Evolutionary conservation across 176 grass and related monocot species (phyloP), one percentile per base, ranked within the genome.

Genomic region (Avena atlantica): DNA sequence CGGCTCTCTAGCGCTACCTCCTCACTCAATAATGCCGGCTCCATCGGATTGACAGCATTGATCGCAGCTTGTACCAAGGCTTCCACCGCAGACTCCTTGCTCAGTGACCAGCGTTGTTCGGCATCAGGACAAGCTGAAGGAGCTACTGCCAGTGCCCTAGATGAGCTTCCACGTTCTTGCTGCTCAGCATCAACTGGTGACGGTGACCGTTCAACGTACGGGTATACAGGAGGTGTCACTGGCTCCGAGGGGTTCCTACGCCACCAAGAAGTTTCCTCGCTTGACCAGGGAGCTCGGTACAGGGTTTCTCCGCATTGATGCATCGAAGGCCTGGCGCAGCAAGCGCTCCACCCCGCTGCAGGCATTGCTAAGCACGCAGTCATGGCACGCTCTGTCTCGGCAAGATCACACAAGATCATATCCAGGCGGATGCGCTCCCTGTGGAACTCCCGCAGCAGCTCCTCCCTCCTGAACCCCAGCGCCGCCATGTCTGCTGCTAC

Each of bases 321-420:
- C 59, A 68, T 19, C 8, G 13, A 23, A 8, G 23, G 31, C 73
- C 21, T 21, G 44, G 12, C 9, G 17, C 0, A 23, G 12, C 42
- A 65, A n/a, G 44, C 59, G 23, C 27, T 13, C 27, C 42, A 15
- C 19, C 57, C 25, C 76, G 29, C 16, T 78, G 27, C 47, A 66
- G 16, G 63, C 66, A 87, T 50, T 2, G 63, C 47, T 24, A 78
- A n/a, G n/a, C 79, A 36, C 0, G 47, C 27, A 3, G 79, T 80
- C 64, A 87, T 82, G 79, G 64, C 63, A 2, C 64, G 72, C 53
- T 90, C 84, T 19, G 53, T 83, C 55, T 78, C 27, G 5, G 66
- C 14, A 50, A 90, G 84, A 8, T 90, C 71, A 17, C 72, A 74
- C 53, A 72, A n/a, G 84, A 90, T 82, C 79, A 78, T 72, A 13